Conservation (phyloP, 352 stramenopile species). For the Globisporangium paroecandrum region DNA sequence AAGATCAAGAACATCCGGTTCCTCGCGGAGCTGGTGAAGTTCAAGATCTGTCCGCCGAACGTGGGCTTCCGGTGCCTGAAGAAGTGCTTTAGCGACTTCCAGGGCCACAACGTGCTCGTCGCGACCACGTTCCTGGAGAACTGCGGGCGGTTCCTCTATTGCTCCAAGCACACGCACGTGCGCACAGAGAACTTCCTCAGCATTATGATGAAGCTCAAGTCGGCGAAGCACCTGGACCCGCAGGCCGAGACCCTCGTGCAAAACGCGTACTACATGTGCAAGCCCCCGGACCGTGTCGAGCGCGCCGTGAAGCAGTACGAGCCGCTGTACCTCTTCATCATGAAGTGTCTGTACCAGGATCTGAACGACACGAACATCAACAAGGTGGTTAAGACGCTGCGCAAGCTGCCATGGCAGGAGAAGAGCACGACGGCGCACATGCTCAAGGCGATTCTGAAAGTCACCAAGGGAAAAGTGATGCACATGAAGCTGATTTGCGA, state of each 20-base stretch:
- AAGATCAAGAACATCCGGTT: constrained; percentile 96
- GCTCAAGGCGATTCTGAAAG: constrained; percentile 91
- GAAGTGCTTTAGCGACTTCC: constrained; percentile 95
- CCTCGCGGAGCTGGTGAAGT: constrained; percentile 96
- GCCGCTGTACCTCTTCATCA: constrained; percentile 88
- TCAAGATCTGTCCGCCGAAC: constrained; percentile 93
- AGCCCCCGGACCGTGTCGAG: constrained; percentile 82
- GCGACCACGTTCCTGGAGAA: constrained; percentile 96
- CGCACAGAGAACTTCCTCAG: constrained; percentile 90
- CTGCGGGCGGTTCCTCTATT: constrained; percentile 95
- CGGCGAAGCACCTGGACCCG: constrained; percentile 89
- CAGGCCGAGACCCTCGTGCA: constrained; percentile 87
- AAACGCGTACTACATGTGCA: constrained; percentile 93
- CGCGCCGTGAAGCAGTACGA: constrained; percentile 82
- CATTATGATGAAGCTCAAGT: constrained; percentile 95
- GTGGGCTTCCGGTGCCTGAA: constrained; percentile 92
- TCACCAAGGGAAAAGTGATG: constrained; percentile 87
- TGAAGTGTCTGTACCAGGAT: constrained; percentile 87
- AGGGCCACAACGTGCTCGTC: constrained; percentile 94
- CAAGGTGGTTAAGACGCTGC: constrained; percentile 92
- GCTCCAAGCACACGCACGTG: constrained; percentile 91
- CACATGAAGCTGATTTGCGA: constrained; percentile 87
- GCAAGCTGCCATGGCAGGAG: constrained; percentile 91
- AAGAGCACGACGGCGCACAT: constrained; percentile 59
- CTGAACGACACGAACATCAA: constrained; percentile 80